Evolutionary conservation across 345 rosid genomes (phyloP).

Genomic region (Citrus sp.): DNA sequence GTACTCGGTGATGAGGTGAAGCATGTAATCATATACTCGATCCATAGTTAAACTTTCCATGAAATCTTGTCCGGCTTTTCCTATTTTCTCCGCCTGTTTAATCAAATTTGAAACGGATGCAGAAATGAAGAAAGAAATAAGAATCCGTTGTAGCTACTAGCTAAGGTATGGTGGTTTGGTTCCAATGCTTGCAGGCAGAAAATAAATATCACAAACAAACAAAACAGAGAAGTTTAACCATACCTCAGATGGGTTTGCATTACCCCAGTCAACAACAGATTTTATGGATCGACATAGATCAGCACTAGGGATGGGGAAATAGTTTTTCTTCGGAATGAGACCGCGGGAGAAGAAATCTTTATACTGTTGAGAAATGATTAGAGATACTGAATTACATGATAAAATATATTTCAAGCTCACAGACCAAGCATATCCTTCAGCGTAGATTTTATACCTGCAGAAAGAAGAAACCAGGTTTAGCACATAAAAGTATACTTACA

Average conservation of each 20-base stretch:
- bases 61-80: conserved; percentile 66
- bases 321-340: conserved; percentile 61
- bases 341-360: conserved; percentile 93
- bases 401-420: conserved; percentile 90
- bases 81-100: conserved; percentile 67
- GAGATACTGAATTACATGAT: conserved; percentile 77
- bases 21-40: conserved; percentile 79
- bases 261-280: conserved; percentile 88
- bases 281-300: conserved; percentile 65
- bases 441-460: conserved; percentile 83
- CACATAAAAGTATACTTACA: not conserved
- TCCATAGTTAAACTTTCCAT: conserved; percentile 75
- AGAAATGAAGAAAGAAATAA: not conserved
- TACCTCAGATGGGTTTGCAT: conserved; percentile 63
- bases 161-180: not conserved
- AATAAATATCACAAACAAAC: not conserved
- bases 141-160: not conserved
- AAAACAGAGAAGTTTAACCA: not conserved
- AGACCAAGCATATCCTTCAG: conserved; percentile 98
- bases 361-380: conserved; percentile 71
- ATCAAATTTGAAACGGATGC: not conserved
- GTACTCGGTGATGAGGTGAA: conserved; percentile 71
- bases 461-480: conserved; percentile 6
- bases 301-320: conserved; percentile 75
- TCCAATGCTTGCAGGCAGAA: not conserved